Evolutionary conservation across 768 basidiomycete genomes (phyloP), one percentile per base, ranked within the genome.

Genomic region (Boletus vinaceobasis): DNA sequence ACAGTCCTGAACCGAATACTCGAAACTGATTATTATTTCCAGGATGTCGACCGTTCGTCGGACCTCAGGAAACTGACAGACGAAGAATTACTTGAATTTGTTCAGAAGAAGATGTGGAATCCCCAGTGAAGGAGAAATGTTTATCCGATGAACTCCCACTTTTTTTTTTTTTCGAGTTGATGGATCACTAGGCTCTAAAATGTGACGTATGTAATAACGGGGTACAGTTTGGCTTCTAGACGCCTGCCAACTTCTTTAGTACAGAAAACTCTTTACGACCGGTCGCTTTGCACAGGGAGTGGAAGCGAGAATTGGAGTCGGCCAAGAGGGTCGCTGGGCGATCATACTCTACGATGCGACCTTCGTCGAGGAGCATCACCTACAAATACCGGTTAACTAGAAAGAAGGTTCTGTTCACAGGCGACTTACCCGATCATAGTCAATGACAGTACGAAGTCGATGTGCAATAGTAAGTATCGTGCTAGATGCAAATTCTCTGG

Each of bases 381-480:
- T 90, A 42, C 7, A 23, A 45, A 38, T 13, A 36, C 21, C 5
- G 2, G 45, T 64, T 19, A 67, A 21, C 36, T 4, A 21, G n/a
- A 33, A 49, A 47, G 35, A 26, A 62, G 19, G 61, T 57, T 8
- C 19, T 40, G 31, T 43, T n/a, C 40, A 29, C 2, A 21, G 48
- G 44, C 8, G 13, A 74, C 85, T 55, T 72, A 87, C 88, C 60
- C 85, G 79, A 67, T 93, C 86, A 60, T 92, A 93, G 63, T 93
- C 90, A 52, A 93, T 90, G 46, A 89, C 86, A 3, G 87, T 88
- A 5, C 86, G 78, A 52, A 90, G 74, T 10, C 86, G 81, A 71
- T 93, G 90, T 13, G 90, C 90, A 52, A 93, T 90, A 1, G 89
- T 92, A 32, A 92, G 71, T 52, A 91, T 89, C 0, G 89, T 93